Base-by-base conservation (phyloP, 192 early-diverging fungal species). In the Dissophora ornata region DNA sequence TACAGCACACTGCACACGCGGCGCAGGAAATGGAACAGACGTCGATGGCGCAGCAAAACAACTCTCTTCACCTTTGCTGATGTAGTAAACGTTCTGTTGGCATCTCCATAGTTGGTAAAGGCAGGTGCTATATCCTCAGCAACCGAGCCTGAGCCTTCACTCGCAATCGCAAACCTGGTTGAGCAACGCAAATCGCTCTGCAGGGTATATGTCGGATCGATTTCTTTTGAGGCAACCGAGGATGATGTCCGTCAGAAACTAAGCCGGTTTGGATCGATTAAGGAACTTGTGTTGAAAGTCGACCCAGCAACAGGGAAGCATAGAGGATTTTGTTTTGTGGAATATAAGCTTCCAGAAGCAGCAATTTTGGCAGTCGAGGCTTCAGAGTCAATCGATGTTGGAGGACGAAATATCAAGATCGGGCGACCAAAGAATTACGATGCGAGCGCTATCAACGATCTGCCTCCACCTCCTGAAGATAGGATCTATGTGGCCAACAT, bases 261-360 rank as follows among this genome's bases (percentile, higher is more conserved):
- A 69, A 62, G 82, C 15, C 89, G 92, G 62, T 97, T 91, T 75
- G 95, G 95, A 0, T 69, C 83, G 1, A 90, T 97, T 64, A 85
- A 88, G 45, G 85, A 86, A 45, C 79, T 95, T 34, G 92, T 89
- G 62, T 90, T 97, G 89, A 89, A 88, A 15, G 85, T 92, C 60
- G 95, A 97, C 73, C 81, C 92, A 2, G 53, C 78, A 24, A 85
- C 85, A 13, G 91, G 89, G 22, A 90, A 88, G 57, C 95, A 97
- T 84, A 93, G 94, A 68, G 92, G 92, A 33, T 97, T 91, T 71
- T 94, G 94, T 68, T 97, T 97, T 78, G 86, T 97, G 13, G 94
- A 96, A 79, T 97, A 88, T 62, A 91, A 95, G 41, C 86, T 91
- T 25, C 93, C 94, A 0, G 95, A 97, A 77, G 91, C 94, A 9